Evolutionary conservation across 306 rosid species (phyloP), one percentile per base, ranked within the genome.

Genomic region (Cicer arietinum): DNA sequence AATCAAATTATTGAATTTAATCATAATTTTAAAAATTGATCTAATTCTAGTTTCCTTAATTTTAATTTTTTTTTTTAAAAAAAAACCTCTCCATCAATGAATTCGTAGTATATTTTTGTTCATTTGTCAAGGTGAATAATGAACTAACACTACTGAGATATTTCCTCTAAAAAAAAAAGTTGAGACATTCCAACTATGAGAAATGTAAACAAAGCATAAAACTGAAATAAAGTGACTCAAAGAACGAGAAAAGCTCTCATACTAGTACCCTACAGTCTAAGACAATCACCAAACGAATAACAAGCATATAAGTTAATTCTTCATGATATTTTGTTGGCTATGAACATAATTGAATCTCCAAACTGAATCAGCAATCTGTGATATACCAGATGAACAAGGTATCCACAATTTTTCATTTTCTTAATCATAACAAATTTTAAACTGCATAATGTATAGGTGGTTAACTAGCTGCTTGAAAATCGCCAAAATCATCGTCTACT

Each of bases 401-500:
- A 57, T 66, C 53, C 53, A 59, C 18, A 46, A 20, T 47, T 52
- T 68, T 40, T 77, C 74, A 77, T 43, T 72, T 79, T 69, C 56
- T 68, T 53, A 82, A 76, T 18, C 84, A 72, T 68, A 75, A 71
- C 57, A 81, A 63, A 63, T 61, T 71, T 71, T 77, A 73, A 58
- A 67, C 69, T 57, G 72, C 13, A 53, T 52, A 61, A 46, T 51
- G 46, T 35, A 67, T 66, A 80, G 20, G 39, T 22, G 25, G 10
- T 85, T 77, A 94, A 77, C 78, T 86, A 13, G 97, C 99, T 17
- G 92, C 76, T 84, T 94, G 99, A 54, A 94, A 94, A 76, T 94
- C 97, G 9, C 99, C 99, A 52, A 92, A 94, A 85, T 90, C 97
- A 12, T 94, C 97, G 79, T 94, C 97, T 35, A 85, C 88, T 66